Evolutionary conservation across 768 basidiomycete genomes (phyloP).

Genomic region (Filobasidium floriforme): DNA sequence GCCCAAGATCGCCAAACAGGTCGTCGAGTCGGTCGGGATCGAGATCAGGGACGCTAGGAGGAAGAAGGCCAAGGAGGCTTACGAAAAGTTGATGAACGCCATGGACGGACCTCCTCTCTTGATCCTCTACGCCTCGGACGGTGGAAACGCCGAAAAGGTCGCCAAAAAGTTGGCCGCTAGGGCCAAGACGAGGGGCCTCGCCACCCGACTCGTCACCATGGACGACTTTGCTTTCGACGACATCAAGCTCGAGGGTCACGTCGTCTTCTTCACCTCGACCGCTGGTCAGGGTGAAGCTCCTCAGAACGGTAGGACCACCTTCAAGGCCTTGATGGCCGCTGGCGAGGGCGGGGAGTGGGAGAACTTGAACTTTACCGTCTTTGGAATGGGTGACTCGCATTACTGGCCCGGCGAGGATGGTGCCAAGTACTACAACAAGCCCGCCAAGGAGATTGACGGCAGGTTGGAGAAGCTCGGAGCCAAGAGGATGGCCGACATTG

Average conservation of each 20-base stretch:
- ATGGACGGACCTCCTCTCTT: slow-evolving; percentile 83
- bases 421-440: slow-evolving; percentile 96
- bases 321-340: slow-evolving; percentile 60
- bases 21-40: slow-evolving; percentile 77
- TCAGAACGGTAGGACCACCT: slow-evolving; percentile 85
- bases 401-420: slow-evolving; percentile 98
- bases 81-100: slow-evolving; percentile 69
- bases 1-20: slow-evolving; percentile 70
- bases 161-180: slow-evolving; percentile 78
- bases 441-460: slow-evolving; percentile 78
- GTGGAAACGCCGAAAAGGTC: slow-evolving; percentile 90
- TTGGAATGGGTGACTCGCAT: slow-evolving; percentile 94
- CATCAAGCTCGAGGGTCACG: slow-evolving; percentile 64
- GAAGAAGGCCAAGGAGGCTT: slow-evolving; percentile 70
- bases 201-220: slow-evolving; percentile 64
- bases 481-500: slow-evolving; percentile 61
- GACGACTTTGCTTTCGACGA: slow-evolving; percentile 62
- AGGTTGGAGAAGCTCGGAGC: slow-evolving; percentile 73
- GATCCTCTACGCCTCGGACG: slow-evolving; percentile 89
- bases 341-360: slow-evolving; percentile 54
- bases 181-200: slow-evolving; percentile 75
- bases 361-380: slow-evolving; percentile 71
- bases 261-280: slow-evolving; percentile 79
- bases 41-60: slow-evolving; percentile 75
- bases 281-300: slow-evolving; percentile 98